These are phyloP conservation scores for Usnea hakonensis DNA, from an alignment of 495 filamentous ascomycete species.

Conservation along the genomic window DNA sequence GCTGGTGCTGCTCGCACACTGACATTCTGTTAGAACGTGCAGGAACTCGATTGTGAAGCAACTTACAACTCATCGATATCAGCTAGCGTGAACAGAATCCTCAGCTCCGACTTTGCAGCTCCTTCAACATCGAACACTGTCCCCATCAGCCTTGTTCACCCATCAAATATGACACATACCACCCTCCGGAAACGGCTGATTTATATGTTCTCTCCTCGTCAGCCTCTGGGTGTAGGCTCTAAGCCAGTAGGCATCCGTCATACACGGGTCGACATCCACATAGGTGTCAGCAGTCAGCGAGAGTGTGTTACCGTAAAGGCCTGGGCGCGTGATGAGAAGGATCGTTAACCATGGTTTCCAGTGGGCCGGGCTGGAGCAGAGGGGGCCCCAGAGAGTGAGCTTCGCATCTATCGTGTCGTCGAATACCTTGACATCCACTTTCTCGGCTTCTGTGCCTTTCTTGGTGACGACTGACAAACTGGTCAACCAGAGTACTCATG, in stretches of 20 bases:
- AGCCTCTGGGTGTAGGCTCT: conserved; percentile 41
- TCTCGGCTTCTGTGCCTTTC: conserved; percentile 34
- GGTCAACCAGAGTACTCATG: background rate
- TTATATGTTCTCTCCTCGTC: conserved; percentile 46
- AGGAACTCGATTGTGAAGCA: background rate
- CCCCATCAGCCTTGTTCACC: background rate
- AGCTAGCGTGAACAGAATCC: conserved; percentile 49
- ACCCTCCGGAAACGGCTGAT: conserved; percentile 43
- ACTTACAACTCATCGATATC: conserved; percentile 52
- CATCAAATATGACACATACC: conserved; percentile 19
- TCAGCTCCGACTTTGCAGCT: conserved; percentile 35
- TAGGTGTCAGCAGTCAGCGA: conserved; percentile 40
- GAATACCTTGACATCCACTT: conserved; percentile 48
- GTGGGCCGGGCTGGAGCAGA: conserved; percentile 38
- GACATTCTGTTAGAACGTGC: background rate
- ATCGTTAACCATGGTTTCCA: conserved; percentile 50
- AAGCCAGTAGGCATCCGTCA: conserved; percentile 52
- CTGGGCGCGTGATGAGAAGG: conserved; percentile 49
- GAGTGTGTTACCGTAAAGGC: conserved; percentile 34
- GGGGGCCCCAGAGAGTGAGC: conserved; percentile 47
- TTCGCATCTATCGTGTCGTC: conserved; percentile 51
- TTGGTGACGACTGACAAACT: conserved; percentile 37
- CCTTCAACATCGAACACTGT: conserved; percentile 44
- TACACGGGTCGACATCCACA: conserved; percentile 51
- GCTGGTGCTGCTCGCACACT: conserved; percentile 32